Percentiles rank a stretch among this genome's conserved stretches.
Evolutionary conservation across 1,139 yeast species (phyloP).

Genomic region (Saccharomycopsis phalli): DNA sequence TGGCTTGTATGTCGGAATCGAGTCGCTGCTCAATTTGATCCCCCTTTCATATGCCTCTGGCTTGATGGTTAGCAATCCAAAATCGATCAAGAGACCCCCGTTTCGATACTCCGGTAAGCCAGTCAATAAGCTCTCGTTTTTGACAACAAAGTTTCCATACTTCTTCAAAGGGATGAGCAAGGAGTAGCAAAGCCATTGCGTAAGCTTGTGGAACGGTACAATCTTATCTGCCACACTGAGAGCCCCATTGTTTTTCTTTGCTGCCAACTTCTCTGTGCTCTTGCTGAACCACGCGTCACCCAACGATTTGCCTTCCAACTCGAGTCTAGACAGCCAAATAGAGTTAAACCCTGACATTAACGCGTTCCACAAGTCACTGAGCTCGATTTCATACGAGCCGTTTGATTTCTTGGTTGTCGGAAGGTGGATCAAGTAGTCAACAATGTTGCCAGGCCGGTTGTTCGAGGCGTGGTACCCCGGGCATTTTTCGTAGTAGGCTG

Average conservation of each 20-base stretch:
- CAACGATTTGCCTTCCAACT: constrained; percentile 37
- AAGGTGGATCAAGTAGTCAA: constrained; percentile 32
- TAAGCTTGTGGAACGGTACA: constrained; percentile 51
- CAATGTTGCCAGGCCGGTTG: constrained; percentile 43
- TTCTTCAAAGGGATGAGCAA: constrained; percentile 41
- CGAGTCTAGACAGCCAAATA: constrained; percentile 48
- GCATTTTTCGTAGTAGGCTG: constrained; percentile 23
- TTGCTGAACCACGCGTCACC: constrained; percentile 49
- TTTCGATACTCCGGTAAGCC: constrained; percentile 59
- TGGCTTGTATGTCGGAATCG: constrained; percentile 43
- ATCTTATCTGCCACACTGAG: constrained; percentile 29
- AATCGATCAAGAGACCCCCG: constrained; percentile 50
- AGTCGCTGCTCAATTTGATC: constrained; percentile 22
- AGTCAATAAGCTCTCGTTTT: constrained; percentile 38
- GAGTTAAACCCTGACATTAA: constrained; percentile 43
- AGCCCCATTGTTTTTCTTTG: constrained; percentile 25
- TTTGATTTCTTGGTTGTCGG: constrained; percentile 19
- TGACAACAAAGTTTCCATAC: constrained; percentile 33
- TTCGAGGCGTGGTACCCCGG: neutral
- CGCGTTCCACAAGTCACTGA: constrained; percentile 41
- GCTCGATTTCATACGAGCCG: constrained; percentile 27
- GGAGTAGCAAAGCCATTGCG: constrained; percentile 57
- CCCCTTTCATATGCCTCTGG: constrained; percentile 31
- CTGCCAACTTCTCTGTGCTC: constrained; percentile 24
- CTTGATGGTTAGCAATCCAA: constrained; percentile 40